Conservation (phyloP, 2,329 filamentous ascomycete species). For the Xylariaceae sp. region DNA sequence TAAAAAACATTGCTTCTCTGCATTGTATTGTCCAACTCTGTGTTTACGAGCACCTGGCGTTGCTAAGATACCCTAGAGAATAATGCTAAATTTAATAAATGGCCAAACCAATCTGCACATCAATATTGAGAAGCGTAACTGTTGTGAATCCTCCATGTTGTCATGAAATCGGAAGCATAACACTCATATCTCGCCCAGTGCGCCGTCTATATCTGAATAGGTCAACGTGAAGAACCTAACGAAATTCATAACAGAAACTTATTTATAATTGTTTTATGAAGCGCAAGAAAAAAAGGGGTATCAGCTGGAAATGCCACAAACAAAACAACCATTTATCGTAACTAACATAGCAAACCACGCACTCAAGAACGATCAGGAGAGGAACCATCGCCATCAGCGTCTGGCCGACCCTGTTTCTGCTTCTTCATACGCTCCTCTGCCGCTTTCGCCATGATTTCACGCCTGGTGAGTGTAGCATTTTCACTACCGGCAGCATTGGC, state of each 20-base stretch:
- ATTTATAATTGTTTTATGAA: neutral
- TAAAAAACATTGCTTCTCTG: constrained; percentile 4
- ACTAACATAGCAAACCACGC: neutral
- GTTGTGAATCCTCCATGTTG: neutral
- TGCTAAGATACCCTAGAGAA: constrained; percentile 15
- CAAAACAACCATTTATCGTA: neutral
- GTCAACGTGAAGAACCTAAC: neutral
- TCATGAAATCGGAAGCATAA: neutral
- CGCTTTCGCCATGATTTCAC: constrained; percentile 70
- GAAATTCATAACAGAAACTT: neutral
- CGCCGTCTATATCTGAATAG: too few relatives aligned
- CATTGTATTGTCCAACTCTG: neutral
- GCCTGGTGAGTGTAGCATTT: constrained; percentile 50
- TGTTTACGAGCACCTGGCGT: neutral
- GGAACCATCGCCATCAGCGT: constrained; percentile 17
- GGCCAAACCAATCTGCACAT: neutral
- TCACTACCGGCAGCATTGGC: neutral
- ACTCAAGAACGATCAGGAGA: constrained; percentile 9
- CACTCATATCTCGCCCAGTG: neutral
- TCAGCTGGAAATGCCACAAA: constrained; percentile 7
- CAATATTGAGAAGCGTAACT: neutral
- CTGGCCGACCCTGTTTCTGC: constrained; percentile 26
- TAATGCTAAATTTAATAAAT: neutral
- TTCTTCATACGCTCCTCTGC: constrained; percentile 62
- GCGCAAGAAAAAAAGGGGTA: constrained; percentile 3